A percentile compares a stretch with the other conserved stretches of the same genome.
phyloP scores from a whole-genome alignment of 1,284 basidiomycete species.

The Cutaneotrichosporon curvatum region DNA sequence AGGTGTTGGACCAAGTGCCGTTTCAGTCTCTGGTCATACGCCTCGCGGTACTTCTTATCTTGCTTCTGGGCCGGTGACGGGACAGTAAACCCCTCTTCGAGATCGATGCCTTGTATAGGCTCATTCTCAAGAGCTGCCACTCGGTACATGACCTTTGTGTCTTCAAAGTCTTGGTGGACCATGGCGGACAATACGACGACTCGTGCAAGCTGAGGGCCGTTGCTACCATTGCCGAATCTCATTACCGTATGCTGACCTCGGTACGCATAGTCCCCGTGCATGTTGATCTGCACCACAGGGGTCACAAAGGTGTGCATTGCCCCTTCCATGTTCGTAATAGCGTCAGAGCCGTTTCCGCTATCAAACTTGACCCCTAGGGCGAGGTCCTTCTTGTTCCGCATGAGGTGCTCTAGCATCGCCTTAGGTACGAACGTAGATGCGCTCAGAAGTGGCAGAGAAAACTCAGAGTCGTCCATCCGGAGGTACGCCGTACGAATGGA shows the following conservation, averaged over 20 bases:
- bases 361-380: conserved; percentile 25
- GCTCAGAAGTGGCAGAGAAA: too few species aligned
- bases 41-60: not conserved
- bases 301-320: conserved; percentile 25
- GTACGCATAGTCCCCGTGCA: conserved; percentile 25
- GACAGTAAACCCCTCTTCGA: too few species aligned
- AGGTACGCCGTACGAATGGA: too few species aligned
- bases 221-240: too few species aligned
- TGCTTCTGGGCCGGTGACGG: not conserved
- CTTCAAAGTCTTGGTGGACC: conserved; percentile 29
- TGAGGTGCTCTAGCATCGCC: conserved; percentile 19
- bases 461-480: too few species aligned
- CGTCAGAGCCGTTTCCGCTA: conserved; percentile 6
- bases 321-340: conserved; percentile 26
- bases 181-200: conserved; percentile 16
- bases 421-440: conserved; percentile 3
- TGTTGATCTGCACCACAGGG: conserved; percentile 13
- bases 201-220: conserved; percentile 11
- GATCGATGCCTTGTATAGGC: not conserved
- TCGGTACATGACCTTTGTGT: conserved; percentile 12
- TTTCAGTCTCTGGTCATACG: conserved; percentile 1
- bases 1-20: conserved; percentile 7
- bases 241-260: conserved; percentile 8
- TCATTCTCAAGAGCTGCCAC: conserved; percentile 6
- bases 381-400: conserved; percentile 25